Percentiles rank a stretch among this genome's conserved stretches.
phyloP scores from a whole-genome alignment of 1,284 basidiomycete genomes.

The Trichosporon ovoides region DNA sequence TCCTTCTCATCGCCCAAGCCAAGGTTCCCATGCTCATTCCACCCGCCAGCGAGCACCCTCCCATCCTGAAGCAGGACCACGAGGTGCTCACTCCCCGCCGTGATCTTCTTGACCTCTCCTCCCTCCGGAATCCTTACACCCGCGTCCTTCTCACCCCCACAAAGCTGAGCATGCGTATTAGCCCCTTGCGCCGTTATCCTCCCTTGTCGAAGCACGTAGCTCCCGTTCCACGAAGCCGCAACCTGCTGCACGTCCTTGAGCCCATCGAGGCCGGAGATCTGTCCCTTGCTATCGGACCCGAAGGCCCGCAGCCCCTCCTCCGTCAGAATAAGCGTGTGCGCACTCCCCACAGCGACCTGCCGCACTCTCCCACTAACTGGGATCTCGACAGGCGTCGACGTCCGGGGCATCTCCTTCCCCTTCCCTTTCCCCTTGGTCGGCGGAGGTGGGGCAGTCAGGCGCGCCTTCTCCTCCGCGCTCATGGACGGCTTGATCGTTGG shows the following conservation, averaged over 20 bases:
- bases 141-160: background rate
- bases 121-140: background rate
- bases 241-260: constrained; percentile 43
- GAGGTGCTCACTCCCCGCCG: constrained; percentile 77
- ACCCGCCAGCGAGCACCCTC: constrained; percentile 63
- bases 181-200: constrained; percentile 58
- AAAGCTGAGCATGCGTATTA: constrained; percentile 64
- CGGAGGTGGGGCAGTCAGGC: background rate
- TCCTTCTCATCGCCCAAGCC: constrained; percentile 58
- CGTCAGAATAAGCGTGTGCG: constrained; percentile 62
- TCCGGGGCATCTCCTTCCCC: constrained; percentile 4
- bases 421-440: background rate
- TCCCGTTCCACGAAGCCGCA: constrained; percentile 75
- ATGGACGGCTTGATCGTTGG: background rate
- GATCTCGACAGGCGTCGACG: constrained; percentile 22
- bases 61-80: constrained; percentile 56
- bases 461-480: background rate
- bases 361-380: constrained; percentile 18
- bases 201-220: constrained; percentile 53
- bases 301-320: constrained; percentile 55
- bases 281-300: constrained; percentile 66
- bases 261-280: constrained; percentile 54
- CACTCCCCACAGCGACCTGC: constrained; percentile 58
- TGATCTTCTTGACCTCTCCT: constrained; percentile 32
- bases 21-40: constrained; percentile 94